Evolutionary conservation across 306 rosid genomes (phyloP).

Genomic region (Cajanus cajan): DNA sequence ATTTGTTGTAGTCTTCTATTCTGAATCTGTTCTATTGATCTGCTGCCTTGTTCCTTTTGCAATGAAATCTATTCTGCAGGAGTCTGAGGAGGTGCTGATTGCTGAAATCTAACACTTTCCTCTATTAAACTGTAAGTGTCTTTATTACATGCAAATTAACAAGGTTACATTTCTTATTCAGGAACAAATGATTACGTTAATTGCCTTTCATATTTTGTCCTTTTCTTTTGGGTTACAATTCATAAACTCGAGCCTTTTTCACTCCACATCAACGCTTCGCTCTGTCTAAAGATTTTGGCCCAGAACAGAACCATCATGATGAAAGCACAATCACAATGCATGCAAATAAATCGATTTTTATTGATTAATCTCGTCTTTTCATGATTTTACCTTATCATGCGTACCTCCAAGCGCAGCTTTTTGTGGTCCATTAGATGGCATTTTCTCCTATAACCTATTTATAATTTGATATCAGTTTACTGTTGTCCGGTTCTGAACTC

Average conservation of each 20-base stretch:
- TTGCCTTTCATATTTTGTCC: neutral
- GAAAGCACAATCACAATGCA: neutral
- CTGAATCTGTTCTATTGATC: neutral
- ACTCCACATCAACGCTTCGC: slow-evolving; percentile 1
- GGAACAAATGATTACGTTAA: neutral
- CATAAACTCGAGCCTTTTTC: neutral
- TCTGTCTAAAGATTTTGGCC: neutral
- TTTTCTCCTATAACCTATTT: neutral
- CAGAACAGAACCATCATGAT: neutral
- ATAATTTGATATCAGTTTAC: neutral
- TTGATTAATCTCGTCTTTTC: neutral
- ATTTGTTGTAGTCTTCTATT: neutral
- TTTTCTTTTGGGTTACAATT: neutral
- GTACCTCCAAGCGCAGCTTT: neutral
- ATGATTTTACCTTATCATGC: slow-evolving; percentile 8
- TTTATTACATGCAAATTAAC: neutral
- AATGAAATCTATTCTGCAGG: neutral
- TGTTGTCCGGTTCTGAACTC: neutral
- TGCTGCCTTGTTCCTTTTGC: neutral
- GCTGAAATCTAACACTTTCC: neutral
- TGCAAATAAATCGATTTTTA: neutral
- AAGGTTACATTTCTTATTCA: neutral
- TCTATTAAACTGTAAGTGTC: neutral
- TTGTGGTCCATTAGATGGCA: neutral
- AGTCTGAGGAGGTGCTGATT: neutral